Evolutionary conservation across 2,329 filamentous ascomycete species (phyloP), one percentile per base, ranked within the genome.

Genomic region (Ampelomyces quisqualis): DNA sequence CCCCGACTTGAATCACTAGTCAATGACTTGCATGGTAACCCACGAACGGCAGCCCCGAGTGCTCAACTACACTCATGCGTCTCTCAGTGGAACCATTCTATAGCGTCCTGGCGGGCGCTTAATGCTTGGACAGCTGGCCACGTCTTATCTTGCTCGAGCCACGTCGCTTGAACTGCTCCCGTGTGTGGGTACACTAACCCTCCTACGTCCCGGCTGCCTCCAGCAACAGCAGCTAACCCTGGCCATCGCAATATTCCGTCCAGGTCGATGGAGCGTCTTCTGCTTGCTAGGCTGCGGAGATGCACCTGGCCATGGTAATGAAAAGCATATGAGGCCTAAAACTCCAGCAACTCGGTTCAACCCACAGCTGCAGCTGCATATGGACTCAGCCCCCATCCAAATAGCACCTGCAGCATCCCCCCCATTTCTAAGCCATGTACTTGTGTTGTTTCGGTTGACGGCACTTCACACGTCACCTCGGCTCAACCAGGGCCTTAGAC

Each of bases 21-120:
- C 37, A 45, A 49, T 49, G 41, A 45, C 49, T 47, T 47, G 43
- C 47, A 47, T 38, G 15, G 23, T 24, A 18, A 14, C 9, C 35
- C 27, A 24, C 28, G 31, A 38, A 21, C 36, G 22, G 11, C 24
- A 39, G 22, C 38, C 14, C 24, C 24, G n/a, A 13, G 14, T n/a
- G n/a, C 28, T 14, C n/a, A n/a, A 23, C 5, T 21, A 15, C 27
- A 29, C 21, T 17, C 19, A 20, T 37, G 32, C 28, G 43, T 43
- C 34, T 43, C 35, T 38, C 34, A 26, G 34, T 19, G 28, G 22
- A 36, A 40, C 45, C 39, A 51, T 34, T 35, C 36, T 37, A 36
- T 50, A 54, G 51, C 44, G 51, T 43, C 42, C 37, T 40, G 41
- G 37, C 21, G 41, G 49, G 51, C 51, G 51, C 51, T 54, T 54